Evolutionary conservation across 192 early-diverging fungal species (phyloP).

Genomic region (Phlyctochytrium arcticum): DNA sequence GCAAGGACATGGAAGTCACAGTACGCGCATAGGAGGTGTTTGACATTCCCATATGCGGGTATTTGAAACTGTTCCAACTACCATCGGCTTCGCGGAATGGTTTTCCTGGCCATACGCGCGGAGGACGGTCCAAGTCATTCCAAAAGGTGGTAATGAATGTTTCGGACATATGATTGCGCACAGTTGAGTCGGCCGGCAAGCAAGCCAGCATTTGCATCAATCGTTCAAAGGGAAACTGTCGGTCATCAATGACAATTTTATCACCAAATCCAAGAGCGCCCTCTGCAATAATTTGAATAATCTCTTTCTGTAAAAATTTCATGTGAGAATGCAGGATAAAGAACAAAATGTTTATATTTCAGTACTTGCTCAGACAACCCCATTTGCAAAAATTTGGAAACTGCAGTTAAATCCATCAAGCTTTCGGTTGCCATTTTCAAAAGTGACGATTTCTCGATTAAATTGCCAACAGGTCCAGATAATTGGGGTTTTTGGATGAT

Average conservation of each 20-base stretch:
- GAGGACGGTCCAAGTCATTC: conserved; percentile 30
- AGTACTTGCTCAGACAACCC: not conserved
- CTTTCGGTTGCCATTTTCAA: not conserved
- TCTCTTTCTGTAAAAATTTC: not conserved
- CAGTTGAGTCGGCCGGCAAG: not conserved
- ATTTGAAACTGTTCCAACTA: conserved; percentile 36
- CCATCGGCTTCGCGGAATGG: conserved; percentile 32
- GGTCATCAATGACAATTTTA: conserved; percentile 11
- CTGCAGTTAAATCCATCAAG: not conserved
- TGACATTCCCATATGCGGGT: conserved; percentile 30
- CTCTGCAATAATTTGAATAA: not conserved
- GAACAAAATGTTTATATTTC: too few relatives aligned
- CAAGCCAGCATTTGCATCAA: not conserved
- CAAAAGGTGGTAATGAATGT: conserved; percentile 19
- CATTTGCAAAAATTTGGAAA: not conserved
- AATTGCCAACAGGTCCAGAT: not conserved
- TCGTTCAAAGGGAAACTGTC: conserved; percentile 1
- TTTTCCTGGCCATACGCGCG: conserved; percentile 26
- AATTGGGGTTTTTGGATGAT: not conserved
- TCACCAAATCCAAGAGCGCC: not conserved
- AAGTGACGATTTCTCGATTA: not conserved
- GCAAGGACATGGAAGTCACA: conserved; percentile 21
- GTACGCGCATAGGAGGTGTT: conserved; percentile 34
- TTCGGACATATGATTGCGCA: not conserved
- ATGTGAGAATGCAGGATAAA: too few relatives aligned